Conservation (phyloP, 768 basidiomycete species). For the Leccinum subtestaceum region DNA sequence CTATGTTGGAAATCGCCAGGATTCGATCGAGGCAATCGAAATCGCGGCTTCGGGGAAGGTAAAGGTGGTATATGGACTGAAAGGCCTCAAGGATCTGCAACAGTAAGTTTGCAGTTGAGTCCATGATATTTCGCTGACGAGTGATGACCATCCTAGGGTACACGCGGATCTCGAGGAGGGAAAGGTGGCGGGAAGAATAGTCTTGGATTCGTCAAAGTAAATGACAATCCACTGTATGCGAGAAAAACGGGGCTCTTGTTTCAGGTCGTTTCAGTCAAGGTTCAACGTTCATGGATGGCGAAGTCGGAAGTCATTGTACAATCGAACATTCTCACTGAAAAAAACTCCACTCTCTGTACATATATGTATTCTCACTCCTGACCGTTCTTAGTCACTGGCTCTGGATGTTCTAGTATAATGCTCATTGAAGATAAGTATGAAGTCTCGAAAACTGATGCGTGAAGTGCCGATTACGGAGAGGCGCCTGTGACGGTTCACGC, state of each 20-base stretch:
- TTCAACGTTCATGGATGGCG: neutral
- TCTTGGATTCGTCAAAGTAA: constrained; percentile 35
- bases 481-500: neutral
- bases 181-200: constrained; percentile 42
- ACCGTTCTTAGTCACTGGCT: neutral
- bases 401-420: neutral
- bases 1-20: constrained; percentile 73
- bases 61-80: constrained; percentile 51
- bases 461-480: neutral
- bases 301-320: neutral
- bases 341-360: neutral
- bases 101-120: constrained; percentile 37
- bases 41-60: constrained; percentile 73
- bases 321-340: neutral
- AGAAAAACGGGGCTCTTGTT: neutral
- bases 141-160: constrained; percentile 22
- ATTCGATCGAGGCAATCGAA: constrained; percentile 75
- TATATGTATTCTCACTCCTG: neutral
- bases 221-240: neutral
- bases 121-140: neutral
- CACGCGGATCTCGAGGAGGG: constrained; percentile 41
- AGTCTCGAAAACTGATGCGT: neutral
- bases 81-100: constrained; percentile 49
- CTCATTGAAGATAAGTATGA: neutral
- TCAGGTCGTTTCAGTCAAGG: neutral